These are phyloP conservation scores for Raffaelea arxii DNA, from an alignment of 2,329 filamentous ascomycete species.

Conservation along the genomic window DNA sequence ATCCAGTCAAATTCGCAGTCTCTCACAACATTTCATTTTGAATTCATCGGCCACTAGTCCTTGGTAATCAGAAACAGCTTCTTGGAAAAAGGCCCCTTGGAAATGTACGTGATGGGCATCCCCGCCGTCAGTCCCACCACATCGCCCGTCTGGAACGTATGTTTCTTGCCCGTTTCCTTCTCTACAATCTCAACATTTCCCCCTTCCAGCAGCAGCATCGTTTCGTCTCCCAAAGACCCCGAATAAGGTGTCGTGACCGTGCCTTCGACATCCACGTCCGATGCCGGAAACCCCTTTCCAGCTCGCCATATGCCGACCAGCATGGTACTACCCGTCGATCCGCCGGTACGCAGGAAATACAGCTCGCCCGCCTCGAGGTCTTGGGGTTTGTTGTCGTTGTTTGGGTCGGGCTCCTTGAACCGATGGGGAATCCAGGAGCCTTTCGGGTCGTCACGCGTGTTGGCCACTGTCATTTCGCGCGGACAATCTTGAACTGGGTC, in stretches of 20 bases:
- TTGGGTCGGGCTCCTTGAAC: neutral
- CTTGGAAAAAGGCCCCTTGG: neutral
- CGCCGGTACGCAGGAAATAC: neutral
- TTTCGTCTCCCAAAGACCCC: neutral
- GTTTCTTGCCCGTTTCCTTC: neutral
- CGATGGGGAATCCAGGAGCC: neutral
- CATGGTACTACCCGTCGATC: neutral
- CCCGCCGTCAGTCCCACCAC: neutral
- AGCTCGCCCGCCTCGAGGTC: neutral
- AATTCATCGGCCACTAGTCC: no score
- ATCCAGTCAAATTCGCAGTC: no score
- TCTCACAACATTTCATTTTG: no score
- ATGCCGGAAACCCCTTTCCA: neutral
- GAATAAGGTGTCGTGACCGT: neutral
- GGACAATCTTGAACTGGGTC: neutral
- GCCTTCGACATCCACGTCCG: neutral
- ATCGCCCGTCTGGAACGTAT: neutral
- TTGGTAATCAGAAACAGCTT: neutral
- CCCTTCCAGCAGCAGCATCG: neutral
- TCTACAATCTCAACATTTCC: neutral
- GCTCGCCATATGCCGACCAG: neutral
- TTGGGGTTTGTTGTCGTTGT: no score
- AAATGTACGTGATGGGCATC: neutral
- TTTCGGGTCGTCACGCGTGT: neutral
- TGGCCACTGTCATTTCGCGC: neutral